phyloP scores from a whole-genome alignment of 768 basidiomycete genomes.

The Boletus rufocinnamomeus region DNA sequence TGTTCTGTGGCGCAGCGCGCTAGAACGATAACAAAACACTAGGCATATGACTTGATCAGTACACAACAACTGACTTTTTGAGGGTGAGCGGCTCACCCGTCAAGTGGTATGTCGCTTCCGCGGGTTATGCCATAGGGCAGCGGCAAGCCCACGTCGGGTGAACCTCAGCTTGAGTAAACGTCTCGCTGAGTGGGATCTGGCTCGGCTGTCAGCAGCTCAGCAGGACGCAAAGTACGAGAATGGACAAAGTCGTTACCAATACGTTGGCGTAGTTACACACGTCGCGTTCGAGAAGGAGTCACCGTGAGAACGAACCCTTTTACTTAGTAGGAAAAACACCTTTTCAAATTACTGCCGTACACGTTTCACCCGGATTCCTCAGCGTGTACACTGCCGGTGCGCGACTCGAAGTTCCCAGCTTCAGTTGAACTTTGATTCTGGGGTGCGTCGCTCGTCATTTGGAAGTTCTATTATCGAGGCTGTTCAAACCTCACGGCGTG shows the following conservation, averaged over 20 bases:
- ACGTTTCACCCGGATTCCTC: conserved; percentile 5
- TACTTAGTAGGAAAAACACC: conserved; percentile 1
- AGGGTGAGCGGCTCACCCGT: background rate
- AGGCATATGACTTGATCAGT: background rate
- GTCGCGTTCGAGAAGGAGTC: background rate
- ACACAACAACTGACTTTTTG: background rate
- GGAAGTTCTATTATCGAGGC: conserved; percentile 2
- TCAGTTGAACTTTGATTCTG: conserved; percentile 16
- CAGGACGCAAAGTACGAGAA: background rate
- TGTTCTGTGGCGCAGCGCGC: background rate
- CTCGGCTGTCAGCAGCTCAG: background rate
- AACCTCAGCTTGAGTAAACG: background rate
- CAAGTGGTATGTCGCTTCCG: background rate
- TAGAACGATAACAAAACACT: background rate
- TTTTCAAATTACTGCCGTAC: conserved; percentile 9
- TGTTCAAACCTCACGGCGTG: conserved; percentile 2
- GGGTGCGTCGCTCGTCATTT: conserved; percentile 8
- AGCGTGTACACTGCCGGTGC: background rate
- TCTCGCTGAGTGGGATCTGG: conserved; percentile 14
- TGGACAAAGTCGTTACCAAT: conserved; percentile 7
- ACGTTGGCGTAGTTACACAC: background rate
- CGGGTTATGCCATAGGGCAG: background rate
- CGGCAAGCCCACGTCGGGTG: background rate
- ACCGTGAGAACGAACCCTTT: conserved; percentile 18
- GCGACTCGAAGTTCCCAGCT: conserved; percentile 13